phyloP scores from a whole-genome alignment of 805 yeast genomes.

The Starmerella etchellsii region DNA sequence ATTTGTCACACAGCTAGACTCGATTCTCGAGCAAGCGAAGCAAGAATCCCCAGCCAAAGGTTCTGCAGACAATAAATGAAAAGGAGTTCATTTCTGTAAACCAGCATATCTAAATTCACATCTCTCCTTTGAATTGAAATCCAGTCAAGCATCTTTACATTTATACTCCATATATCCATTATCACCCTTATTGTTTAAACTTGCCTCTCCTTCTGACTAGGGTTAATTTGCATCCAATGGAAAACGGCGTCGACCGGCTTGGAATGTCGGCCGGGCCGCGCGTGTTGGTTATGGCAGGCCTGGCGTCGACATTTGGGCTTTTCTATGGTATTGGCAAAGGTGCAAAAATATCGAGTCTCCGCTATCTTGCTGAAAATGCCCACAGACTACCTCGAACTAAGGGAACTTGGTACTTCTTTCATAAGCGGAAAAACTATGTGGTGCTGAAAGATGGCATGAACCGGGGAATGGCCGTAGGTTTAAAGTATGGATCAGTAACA shows the following conservation, averaged over 20 bases:
- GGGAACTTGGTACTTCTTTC: slow-evolving; percentile 83
- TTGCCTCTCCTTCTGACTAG: too few species aligned
- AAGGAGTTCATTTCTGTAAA: slow-evolving; percentile 4
- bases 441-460: slow-evolving; percentile 45
- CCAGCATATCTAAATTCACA: too few species aligned
- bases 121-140: too few species aligned
- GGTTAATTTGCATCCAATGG: too few species aligned
- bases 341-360: slow-evolving; percentile 39
- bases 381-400: slow-evolving; percentile 65
- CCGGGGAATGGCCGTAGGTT: slow-evolving; percentile 34
- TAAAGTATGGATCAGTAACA: slow-evolving; percentile 35
- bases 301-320: slow-evolving; percentile 23
- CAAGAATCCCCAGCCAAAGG: slow-evolving; percentile 2
- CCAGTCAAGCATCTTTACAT: too few species aligned
- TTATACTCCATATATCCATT: too few species aligned
- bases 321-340: slow-evolving; percentile 47
- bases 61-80: slow-evolving; percentile 11
- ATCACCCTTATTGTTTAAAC: too few species aligned
- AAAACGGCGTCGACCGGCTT: slow-evolving; percentile 10
- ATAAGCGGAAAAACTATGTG: slow-evolving; percentile 68
- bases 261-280: slow-evolving; percentile 14
- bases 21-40: slow-evolving; percentile 7
- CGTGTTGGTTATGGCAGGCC: slow-evolving; percentile 10
- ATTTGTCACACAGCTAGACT: slow-evolving; percentile 18
- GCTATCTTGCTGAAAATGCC: slow-evolving; percentile 65